Evolutionary conservation across 2,329 filamentous ascomycete species (phyloP).

Genomic region (Ophiostoma ulmi): DNA sequence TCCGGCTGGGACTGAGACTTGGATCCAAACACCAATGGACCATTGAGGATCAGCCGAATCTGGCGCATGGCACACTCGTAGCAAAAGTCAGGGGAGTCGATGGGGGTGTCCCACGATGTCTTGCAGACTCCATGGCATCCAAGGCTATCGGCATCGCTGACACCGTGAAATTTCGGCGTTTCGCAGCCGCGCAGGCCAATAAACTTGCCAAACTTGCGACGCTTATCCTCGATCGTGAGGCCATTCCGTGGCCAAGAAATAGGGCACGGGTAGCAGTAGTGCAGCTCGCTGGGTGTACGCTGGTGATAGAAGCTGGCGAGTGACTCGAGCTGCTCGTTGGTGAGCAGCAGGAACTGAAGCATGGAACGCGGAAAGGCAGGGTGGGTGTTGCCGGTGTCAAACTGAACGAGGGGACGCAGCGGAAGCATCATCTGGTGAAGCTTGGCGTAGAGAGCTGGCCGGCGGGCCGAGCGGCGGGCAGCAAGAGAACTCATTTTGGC

Average conservation of each 20-base stretch:
- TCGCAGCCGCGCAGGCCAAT: slow-evolving; percentile 62
- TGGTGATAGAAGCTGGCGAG: slow-evolving; percentile 72
- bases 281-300: slow-evolving; percentile 51
- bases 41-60: not conserved
- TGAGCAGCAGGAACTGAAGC: slow-evolving; percentile 69
- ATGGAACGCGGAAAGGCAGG: slow-evolving; percentile 61
- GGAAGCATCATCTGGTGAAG: slow-evolving; percentile 60
- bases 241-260: slow-evolving; percentile 53
- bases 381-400: slow-evolving; percentile 58
- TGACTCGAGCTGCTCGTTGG: slow-evolving; percentile 62
- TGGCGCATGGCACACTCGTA: slow-evolving; percentile 6
- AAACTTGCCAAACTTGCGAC: slow-evolving; percentile 66
- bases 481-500: slow-evolving; percentile 30
- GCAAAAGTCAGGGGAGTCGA: not conserved
- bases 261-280: slow-evolving; percentile 60
- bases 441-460: slow-evolving; percentile 55
- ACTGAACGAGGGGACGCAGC: slow-evolving; percentile 62
- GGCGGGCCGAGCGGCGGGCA: slow-evolving; percentile 39
- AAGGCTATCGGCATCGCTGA: not conserved
- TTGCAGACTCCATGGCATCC: slow-evolving; percentile 1
- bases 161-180: slow-evolving; percentile 30
- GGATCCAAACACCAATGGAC: not conserved
- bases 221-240: slow-evolving; percentile 59
- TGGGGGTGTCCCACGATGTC: not conserved
- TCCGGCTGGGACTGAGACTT: not conserved